Evolutionary conservation across 192 early-diverging fungal genomes (phyloP), one percentile per base, ranked within the genome.

Genomic region (Spizellomyces sp.): DNA sequence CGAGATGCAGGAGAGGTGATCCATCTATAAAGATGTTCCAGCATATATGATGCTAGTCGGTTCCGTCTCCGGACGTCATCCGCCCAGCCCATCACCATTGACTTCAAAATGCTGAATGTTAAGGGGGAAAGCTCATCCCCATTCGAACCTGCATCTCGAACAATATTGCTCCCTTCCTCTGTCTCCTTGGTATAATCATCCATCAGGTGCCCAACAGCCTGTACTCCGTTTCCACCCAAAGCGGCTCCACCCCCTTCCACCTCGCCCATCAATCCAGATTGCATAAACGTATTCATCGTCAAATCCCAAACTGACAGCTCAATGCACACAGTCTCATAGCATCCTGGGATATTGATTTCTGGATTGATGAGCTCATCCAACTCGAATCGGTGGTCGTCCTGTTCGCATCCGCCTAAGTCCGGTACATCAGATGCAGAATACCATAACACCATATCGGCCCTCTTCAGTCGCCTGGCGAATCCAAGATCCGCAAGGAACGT

Each of bases 11-110:
- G 62, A n/a, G 77, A 70, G 4, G 92, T 94, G 52, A 99, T 79
- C 96, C 97, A 97, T 17, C 94, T 88, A 74, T 92, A 91, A 22
- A 96, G 85, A 48, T 92, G 91, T 59, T 93, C 92, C 17, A 94
- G 80, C 90, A 85, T 70, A 47, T 74, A 71, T 55, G 79, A 80
- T 8, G 84, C 84, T 55, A 79, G 74, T n/a, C 77, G 75, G 67
- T 89, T 93, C 0, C 86, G 69, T n/a, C 84, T 74, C 21, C 82
- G 73, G 8, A 89, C 75, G 60, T 95, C 90, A 48, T 86, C 81
- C 58, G 88, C 86, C 96, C 95, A 96, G 2, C 81, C 74, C 61
- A 89, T 89, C 57, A 98, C 88, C 80, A 95, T 81, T 9, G 81
- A 75, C 22, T 92, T 88, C 64, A 98, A 77, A 36, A 95, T 80